Evolutionary conservation across 352 stramenopile genomes (phyloP).

Genomic region (Globisporangium cystogenes): DNA sequence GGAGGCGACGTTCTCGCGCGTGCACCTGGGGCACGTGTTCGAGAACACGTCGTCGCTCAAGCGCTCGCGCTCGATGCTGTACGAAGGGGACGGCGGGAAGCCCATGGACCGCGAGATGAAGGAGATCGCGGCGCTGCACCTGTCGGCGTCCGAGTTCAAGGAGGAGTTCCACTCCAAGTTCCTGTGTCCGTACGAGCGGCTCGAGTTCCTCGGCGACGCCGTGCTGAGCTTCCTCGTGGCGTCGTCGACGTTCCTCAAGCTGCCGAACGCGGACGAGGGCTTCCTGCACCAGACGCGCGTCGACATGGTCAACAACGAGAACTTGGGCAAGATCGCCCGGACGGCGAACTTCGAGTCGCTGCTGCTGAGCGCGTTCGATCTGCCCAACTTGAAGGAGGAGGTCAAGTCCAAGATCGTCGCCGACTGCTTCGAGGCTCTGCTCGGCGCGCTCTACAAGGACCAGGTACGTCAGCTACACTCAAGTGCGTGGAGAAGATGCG

Average conservation of each 20-base stretch:
- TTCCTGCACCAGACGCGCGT: conserved; percentile 65
- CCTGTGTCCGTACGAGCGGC: conserved; percentile 74
- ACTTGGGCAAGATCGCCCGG: conserved; percentile 68
- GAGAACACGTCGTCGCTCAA: conserved; percentile 57
- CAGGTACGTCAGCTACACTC: conserved; percentile 32
- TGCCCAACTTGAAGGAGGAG: conserved; percentile 41
- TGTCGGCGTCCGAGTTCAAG: conserved; percentile 55
- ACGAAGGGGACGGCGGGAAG: conserved; percentile 21
- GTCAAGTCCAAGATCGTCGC: conserved; percentile 71
- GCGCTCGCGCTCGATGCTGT: conserved; percentile 40
- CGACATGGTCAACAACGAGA: conserved; percentile 75
- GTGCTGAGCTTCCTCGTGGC: conserved; percentile 82
- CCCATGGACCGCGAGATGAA: conserved; percentile 39
- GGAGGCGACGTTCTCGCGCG: conserved; percentile 66
- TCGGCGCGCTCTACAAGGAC: conserved; percentile 79
- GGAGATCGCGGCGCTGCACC: conserved; percentile 47
- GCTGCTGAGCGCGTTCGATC: conserved; percentile 66
- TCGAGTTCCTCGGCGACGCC: conserved; percentile 82
- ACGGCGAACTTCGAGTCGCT: conserved; percentile 71
- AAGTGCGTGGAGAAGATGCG: background rate
- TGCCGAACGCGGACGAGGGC: conserved; percentile 57
- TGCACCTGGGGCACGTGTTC: conserved; percentile 71
- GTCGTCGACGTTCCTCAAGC: conserved; percentile 75
- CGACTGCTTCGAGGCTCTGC: conserved; percentile 77
- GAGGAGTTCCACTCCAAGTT: conserved; percentile 75